Percentiles rank a stretch among this genome's conserved stretches.
phyloP scores from a whole-genome alignment of 306 rosid genomes.

The Urtica urens region DNA sequence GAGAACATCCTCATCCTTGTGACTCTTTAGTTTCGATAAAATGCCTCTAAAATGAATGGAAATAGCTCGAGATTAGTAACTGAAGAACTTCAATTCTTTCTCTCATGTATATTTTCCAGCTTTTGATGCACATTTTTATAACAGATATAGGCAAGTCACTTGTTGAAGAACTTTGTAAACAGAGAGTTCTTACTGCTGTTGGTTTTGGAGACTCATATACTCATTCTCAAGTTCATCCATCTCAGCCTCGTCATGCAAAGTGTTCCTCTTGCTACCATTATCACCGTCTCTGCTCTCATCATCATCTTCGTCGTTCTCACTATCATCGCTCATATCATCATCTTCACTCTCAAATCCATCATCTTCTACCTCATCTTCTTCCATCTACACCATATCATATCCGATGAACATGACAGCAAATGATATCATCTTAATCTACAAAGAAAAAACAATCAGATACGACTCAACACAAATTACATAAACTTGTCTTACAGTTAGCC shows the following conservation, averaged over 20 bases:
- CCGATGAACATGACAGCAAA: slow-evolving; percentile 4
- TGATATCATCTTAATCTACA: not conserved
- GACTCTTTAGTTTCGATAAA: slow-evolving; percentile 60
- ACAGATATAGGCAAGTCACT: not conserved
- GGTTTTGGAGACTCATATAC: slow-evolving; percentile 47
- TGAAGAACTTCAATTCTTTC: not conserved
- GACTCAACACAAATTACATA: not conserved
- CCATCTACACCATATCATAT: slow-evolving; percentile 19
- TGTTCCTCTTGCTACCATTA: slow-evolving; percentile 12
- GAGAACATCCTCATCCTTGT: slow-evolving; percentile 72
- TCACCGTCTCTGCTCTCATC: slow-evolving; percentile 20
- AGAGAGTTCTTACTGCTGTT: slow-evolving; percentile 53
- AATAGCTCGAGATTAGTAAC: not conserved
- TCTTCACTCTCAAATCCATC: slow-evolving; percentile 10
- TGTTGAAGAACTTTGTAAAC: not conserved
- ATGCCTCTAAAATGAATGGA: slow-evolving; percentile 33
- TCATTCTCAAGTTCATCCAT: slow-evolving; percentile 77
- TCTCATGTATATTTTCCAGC: not conserved
- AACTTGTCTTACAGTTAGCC: slow-evolving; percentile 13
- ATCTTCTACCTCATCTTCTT: slow-evolving; percentile 4
- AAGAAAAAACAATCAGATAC: not conserved
- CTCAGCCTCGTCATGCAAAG: slow-evolving; percentile 32
- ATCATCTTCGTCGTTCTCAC: slow-evolving; percentile 18
- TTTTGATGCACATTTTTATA: not conserved
- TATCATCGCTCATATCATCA: slow-evolving; percentile 12